Evolutionary conservation across 805 yeast genomes (phyloP).

Genomic region (Candida maesae): DNA sequence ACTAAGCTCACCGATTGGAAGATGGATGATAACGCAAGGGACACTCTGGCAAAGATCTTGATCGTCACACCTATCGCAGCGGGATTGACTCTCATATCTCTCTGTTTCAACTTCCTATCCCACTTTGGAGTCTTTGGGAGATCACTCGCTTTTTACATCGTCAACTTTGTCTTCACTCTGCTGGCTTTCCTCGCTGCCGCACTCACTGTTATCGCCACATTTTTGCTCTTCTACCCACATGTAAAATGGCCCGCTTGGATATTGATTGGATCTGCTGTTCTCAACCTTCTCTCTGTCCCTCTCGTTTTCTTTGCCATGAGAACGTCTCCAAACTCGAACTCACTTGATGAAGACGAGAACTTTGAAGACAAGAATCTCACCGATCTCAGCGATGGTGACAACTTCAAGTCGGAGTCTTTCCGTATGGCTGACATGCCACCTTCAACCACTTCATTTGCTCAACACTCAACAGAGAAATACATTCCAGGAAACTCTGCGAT

Average conservation of each 20-base stretch:
- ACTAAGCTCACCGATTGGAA: constrained; percentile 43
- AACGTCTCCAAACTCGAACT: constrained; percentile 16
- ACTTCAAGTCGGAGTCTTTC: constrained; percentile 17
- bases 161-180: constrained; percentile 43
- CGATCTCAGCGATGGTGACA: constrained; percentile 24
- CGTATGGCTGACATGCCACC: constrained; percentile 15
- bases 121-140: constrained; percentile 28
- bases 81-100: constrained; percentile 50
- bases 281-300: constrained; percentile 49
- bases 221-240: constrained; percentile 61
- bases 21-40: constrained; percentile 42
- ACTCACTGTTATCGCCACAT: constrained; percentile 48
- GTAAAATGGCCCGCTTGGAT: constrained; percentile 73
- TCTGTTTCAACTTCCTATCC: constrained; percentile 35
- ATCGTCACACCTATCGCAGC: constrained; percentile 66
- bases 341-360: constrained; percentile 14
- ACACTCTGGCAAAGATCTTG: constrained; percentile 49
- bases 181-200: constrained; percentile 53
- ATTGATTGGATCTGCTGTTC: constrained; percentile 60
- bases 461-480: constrained; percentile 16
- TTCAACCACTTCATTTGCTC: constrained; percentile 2
- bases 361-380: constrained; percentile 21
- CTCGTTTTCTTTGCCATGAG: constrained; percentile 39
- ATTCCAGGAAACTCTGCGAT: constrained; percentile 14
- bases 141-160: constrained; percentile 31